A percentile compares a stretch with the other conserved stretches of the same genome.
Evolutionary conservation across 1,284 basidiomycete species (phyloP).

Genomic region (Heterobasidion irregulare): DNA sequence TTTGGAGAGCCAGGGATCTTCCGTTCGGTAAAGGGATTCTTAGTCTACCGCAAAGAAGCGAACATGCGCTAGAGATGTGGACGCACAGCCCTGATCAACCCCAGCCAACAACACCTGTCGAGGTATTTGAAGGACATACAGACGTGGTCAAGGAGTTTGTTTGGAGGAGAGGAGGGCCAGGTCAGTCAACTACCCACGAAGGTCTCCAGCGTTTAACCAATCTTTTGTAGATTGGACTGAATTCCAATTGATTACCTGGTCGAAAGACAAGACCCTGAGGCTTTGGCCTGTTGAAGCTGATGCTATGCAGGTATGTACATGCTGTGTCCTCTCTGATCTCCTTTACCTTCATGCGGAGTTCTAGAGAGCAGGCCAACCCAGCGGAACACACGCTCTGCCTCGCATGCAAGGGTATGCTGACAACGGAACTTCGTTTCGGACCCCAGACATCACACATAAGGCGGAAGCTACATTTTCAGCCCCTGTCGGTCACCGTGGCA

Average conservation of each 20-base stretch:
- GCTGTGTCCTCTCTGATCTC: neutral
- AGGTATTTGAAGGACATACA: slow-evolving; percentile 81
- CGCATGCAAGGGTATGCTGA: slow-evolving; percentile 14
- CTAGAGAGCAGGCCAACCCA: slow-evolving; percentile 12
- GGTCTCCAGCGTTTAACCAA: slow-evolving; percentile 16
- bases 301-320: slow-evolving; percentile 46
- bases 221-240: slow-evolving; percentile 48
- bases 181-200: slow-evolving; percentile 22
- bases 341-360: slow-evolving; percentile 15
- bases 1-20: slow-evolving; percentile 89
- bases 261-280: slow-evolving; percentile 86
- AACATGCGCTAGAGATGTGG: slow-evolving; percentile 84
- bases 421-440: slow-evolving; percentile 23
- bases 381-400: slow-evolving; percentile 7
- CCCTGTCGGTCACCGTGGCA: slow-evolving; percentile 55
- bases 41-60: slow-evolving; percentile 85
- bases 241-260: slow-evolving; percentile 96
- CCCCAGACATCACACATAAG: slow-evolving; percentile 14
- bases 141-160: slow-evolving; percentile 99
- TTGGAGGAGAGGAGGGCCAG: slow-evolving; percentile 68
- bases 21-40: slow-evolving; percentile 91
- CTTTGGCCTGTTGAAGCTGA: slow-evolving; percentile 85
- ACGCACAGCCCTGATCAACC: slow-evolving; percentile 26
- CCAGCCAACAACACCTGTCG: slow-evolving; percentile 45
- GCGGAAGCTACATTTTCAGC: slow-evolving; percentile 43